Percentiles rank a stretch among this genome's conserved stretches.
Conservation (phyloP, 306 rosid genomes). For the Lupinus albus region DNA sequence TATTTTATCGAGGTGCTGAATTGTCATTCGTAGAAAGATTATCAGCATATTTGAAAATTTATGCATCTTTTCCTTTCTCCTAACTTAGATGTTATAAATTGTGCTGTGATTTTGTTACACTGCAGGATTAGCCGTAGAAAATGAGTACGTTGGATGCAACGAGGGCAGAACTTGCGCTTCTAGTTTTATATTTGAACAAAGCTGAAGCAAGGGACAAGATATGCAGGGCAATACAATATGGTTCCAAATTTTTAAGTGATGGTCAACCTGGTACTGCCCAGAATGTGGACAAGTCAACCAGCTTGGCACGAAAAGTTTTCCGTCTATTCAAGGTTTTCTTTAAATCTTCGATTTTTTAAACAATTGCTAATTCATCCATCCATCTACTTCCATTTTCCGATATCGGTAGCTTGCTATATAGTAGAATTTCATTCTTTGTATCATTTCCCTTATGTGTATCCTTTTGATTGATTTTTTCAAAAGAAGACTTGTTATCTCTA, state of each 20-base stretch:
- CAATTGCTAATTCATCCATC: constrained; percentile 13
- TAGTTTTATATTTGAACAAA: constrained; percentile 84
- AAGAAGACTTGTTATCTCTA: background rate
- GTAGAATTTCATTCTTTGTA: background rate
- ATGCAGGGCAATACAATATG: constrained; percentile 97
- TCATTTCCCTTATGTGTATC: background rate
- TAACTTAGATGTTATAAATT: constrained; percentile 28
- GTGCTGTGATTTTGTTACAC: constrained; percentile 33
- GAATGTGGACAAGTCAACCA: constrained; percentile 87
- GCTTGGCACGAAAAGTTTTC: constrained; percentile 95
- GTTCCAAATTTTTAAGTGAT: constrained; percentile 90
- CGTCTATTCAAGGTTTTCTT: constrained; percentile 84
- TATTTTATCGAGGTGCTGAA: background rate
- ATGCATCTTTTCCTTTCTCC: constrained; percentile 1
- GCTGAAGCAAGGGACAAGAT: constrained; percentile 99
- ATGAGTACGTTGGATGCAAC: constrained; percentile 93
- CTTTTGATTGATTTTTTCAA: constrained; percentile 21
- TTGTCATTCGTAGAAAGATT: constrained; percentile 16
- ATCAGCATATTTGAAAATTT: background rate
- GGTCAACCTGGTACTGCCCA: constrained; percentile 95
- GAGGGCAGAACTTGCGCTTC: constrained; percentile 89
- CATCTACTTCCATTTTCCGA: background rate
- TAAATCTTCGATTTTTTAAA: background rate
- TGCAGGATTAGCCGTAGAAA: constrained; percentile 44
- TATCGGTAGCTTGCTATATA: background rate